A percentile compares a stretch with the other conserved stretches of the same genome.
These are phyloP conservation scores for Cinnamomum chago DNA, from an alignment of 164 flowering plant genomes.

Conservation along the genomic window DNA sequence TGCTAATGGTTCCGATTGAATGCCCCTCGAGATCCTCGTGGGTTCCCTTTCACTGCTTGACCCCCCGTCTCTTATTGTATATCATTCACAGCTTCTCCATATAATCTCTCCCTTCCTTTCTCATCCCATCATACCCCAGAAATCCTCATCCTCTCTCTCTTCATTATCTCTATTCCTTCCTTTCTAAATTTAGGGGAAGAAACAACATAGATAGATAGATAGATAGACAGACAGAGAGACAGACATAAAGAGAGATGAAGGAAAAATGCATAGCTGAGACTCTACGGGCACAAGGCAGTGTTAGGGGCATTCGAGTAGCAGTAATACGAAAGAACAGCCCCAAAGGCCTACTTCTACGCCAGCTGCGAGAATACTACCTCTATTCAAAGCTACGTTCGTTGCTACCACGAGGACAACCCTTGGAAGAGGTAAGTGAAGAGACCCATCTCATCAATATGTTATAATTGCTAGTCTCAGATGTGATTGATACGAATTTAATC, in stretches of 20 bases:
- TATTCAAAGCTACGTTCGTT: constrained; percentile 11
- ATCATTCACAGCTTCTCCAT: background rate
- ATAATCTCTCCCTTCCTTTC: background rate
- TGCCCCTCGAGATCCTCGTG: constrained; percentile 23
- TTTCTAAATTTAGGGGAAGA: too few species aligned
- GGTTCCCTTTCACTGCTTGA: background rate
- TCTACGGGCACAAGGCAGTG: too few species aligned
- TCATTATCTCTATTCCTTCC: too few species aligned
- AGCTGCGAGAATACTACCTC: constrained; percentile 12
- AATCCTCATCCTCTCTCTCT: background rate
- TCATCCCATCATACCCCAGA: background rate
- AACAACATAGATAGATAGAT: background rate
- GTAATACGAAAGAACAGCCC: constrained; percentile 12
- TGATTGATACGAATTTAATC: too few species aligned
- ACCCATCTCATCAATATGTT: too few species aligned
- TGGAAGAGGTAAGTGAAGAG: too few species aligned
- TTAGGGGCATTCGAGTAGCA: background rate
- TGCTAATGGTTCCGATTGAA: too few species aligned
- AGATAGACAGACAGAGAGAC: constrained; percentile 4
- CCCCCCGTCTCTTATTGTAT: too few species aligned
- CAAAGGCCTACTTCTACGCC: constrained; percentile 4
- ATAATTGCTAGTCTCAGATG: too few species aligned
- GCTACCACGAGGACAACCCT: constrained; percentile 2
- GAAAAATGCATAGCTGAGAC: too few species aligned
- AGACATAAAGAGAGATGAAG: background rate